These are phyloP conservation scores for Ceriops decandra DNA, from an alignment of 345 rosid species.

Conservation along the genomic window DNA sequence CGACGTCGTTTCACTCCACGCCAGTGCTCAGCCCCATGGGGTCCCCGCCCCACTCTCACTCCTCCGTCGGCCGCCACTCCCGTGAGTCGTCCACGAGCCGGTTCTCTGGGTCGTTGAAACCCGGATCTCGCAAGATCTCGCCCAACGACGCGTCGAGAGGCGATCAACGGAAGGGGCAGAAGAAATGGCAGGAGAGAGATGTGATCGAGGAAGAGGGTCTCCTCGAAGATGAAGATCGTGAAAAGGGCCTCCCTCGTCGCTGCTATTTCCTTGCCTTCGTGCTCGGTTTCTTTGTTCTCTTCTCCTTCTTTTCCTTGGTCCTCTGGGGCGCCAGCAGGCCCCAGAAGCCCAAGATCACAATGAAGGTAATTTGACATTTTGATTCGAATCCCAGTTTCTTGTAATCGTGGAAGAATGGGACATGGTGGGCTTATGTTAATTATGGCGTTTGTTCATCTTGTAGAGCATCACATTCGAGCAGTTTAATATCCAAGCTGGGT, in stretches of 20 bases:
- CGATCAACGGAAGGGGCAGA: constrained; percentile 48
- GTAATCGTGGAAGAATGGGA: too few species aligned
- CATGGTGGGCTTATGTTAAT: background rate
- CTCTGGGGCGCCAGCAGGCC: constrained; percentile 87
- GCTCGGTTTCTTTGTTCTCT: constrained; percentile 75
- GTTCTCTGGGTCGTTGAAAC: constrained; percentile 84
- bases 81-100: constrained; percentile 88
- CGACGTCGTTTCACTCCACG: constrained; percentile 94
- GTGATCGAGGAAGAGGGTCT: constrained; percentile 94
- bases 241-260: constrained; percentile 66
- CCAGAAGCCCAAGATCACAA: constrained; percentile 79
- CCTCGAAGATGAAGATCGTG: constrained; percentile 73
- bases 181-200: constrained; percentile 69
- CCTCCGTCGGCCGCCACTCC: constrained; percentile 88
- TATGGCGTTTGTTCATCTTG: background rate
- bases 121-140: constrained; percentile 82
- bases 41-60: constrained; percentile 91
- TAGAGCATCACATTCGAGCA: constrained; percentile 79
- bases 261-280: constrained; percentile 77
- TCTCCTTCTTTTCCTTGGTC: constrained; percentile 74
- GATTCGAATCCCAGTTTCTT: background rate
- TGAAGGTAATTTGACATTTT: constrained; percentile 45
- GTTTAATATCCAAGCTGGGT: constrained; percentile 84
- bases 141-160: constrained; percentile 60
- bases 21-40: constrained; percentile 85